Evolutionary conservation across 305 asterid genomes (phyloP).

Genomic region (Fraxinus dipetala): DNA sequence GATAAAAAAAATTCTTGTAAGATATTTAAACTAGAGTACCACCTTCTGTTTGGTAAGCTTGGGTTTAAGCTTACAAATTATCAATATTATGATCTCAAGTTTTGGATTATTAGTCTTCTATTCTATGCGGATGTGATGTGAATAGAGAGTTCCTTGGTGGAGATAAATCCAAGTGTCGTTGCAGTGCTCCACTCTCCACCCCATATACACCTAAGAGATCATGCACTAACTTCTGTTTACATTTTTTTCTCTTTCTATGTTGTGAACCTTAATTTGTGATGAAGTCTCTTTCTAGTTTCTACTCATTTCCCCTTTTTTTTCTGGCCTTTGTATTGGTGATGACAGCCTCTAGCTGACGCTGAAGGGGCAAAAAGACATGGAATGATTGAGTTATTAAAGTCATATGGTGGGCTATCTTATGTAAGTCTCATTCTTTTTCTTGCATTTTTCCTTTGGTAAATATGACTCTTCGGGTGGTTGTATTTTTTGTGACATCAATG

Average conservation of each 20-base stretch:
- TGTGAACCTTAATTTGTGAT: constrained; percentile 7
- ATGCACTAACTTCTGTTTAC: not conserved
- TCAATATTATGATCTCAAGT: not conserved
- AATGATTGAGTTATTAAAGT: constrained; percentile 71
- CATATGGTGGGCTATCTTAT: constrained; percentile 80
- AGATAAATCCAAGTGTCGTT: not conserved
- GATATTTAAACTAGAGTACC: not conserved
- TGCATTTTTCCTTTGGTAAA: constrained; percentile 9
- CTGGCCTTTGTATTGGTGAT: constrained; percentile 24
- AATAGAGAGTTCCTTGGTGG: not conserved
- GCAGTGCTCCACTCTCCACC: not conserved
- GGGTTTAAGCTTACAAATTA: not conserved
- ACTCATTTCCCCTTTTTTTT: constrained; percentile 1
- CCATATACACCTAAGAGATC: not conserved
- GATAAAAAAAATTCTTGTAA: not conserved
- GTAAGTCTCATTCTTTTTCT: constrained; percentile 48
- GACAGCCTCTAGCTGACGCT: constrained; percentile 98
- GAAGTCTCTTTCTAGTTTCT: constrained; percentile 11
- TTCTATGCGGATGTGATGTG: not conserved
- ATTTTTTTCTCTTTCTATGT: not conserved
- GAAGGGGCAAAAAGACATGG: constrained; percentile 73
- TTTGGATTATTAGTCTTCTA: not conserved
- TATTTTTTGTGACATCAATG: not conserved
- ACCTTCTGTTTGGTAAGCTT: not conserved
- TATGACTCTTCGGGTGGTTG: not conserved